These are phyloP conservation scores for Artemisia argyi DNA, from an alignment of 129 eudicot genomes.

Conservation along the genomic window DNA sequence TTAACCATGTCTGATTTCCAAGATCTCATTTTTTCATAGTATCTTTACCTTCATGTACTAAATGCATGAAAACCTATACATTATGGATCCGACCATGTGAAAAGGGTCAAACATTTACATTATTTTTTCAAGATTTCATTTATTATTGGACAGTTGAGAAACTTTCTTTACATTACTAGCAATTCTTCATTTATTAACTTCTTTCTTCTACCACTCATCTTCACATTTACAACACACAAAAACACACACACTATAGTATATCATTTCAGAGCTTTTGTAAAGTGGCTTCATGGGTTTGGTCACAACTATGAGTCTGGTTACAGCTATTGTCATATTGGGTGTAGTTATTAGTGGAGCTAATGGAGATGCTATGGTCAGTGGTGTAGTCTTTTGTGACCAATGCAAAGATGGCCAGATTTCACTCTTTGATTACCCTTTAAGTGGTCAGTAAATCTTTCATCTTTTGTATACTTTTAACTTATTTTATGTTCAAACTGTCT, in stretches of 20 bases:
- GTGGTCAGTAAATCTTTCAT: conserved; percentile 40
- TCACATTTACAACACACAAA: conserved; percentile 19
- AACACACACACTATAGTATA: not conserved
- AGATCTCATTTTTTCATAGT: not conserved
- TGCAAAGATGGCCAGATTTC: conserved; percentile 92
- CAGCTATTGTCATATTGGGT: conserved; percentile 51
- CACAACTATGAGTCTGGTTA: conserved; percentile 29
- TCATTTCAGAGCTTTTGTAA: conserved; percentile 3
- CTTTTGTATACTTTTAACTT: too few species aligned
- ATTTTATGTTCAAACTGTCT: too few species aligned
- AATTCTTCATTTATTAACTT: conserved; percentile 37
- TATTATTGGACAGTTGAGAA: conserved; percentile 37
- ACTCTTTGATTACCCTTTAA: conserved; percentile 81
- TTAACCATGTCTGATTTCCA: not conserved
- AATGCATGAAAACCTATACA: conserved; percentile 13
- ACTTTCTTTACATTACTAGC: conserved; percentile 24
- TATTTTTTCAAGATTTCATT: conserved; percentile 35
- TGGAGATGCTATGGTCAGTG: conserved; percentile 78
- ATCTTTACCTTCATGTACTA: conserved; percentile 3
- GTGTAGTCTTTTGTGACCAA: conserved; percentile 93
- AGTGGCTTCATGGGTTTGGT: conserved; percentile 49
- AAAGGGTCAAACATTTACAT: conserved; percentile 27
- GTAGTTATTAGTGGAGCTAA: conserved; percentile 66
- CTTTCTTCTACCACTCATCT: conserved; percentile 27
- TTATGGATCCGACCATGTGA: conserved; percentile 22